Conservation (phyloP, 2,329 filamentous ascomycete genomes). For the Arthrinium phaeospermum region DNA sequence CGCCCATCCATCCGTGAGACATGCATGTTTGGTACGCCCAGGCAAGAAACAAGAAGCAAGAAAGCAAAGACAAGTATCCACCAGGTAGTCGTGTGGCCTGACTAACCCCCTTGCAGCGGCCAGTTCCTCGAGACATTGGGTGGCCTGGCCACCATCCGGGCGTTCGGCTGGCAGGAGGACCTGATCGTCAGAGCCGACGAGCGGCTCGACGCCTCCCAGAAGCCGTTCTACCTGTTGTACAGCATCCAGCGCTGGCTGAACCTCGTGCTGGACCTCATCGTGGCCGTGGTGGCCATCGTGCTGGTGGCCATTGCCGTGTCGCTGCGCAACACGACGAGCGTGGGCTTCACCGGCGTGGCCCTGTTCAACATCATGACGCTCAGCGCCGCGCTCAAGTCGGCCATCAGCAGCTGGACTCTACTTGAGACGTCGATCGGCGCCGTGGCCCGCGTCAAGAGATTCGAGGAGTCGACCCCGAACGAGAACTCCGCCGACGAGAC, state of each 20-base stretch:
- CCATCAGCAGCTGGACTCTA: constrained; percentile 19
- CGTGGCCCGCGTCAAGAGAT: constrained; percentile 22
- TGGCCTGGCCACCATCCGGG: constrained; percentile 21
- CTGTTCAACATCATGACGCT: constrained; percentile 21
- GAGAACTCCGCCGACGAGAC: constrained; percentile 11
- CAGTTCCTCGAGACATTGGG: constrained; percentile 21
- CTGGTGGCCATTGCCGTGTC: constrained; percentile 25
- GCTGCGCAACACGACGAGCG: constrained; percentile 25
- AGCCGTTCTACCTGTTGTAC: constrained; percentile 20
- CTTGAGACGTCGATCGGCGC: constrained; percentile 24
- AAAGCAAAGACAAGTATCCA: neutral
- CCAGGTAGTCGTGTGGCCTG: neutral
- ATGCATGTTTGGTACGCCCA: neutral
- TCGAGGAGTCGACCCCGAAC: neutral
- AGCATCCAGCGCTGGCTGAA: constrained; percentile 21
- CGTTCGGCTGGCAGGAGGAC: constrained; percentile 19
- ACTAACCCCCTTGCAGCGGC: neutral
- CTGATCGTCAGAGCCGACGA: constrained; percentile 10
- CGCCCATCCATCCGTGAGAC: neutral
- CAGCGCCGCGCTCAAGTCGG: constrained; percentile 12
- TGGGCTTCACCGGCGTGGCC: constrained; percentile 29
- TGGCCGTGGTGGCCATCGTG: constrained; percentile 19
- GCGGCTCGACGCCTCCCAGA: constrained; percentile 21
- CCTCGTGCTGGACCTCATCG: constrained; percentile 23
- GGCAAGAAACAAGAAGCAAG: neutral